phyloP scores from a whole-genome alignment of 495 filamentous ascomycete genomes.

The Aspergillus mulundensis region DNA sequence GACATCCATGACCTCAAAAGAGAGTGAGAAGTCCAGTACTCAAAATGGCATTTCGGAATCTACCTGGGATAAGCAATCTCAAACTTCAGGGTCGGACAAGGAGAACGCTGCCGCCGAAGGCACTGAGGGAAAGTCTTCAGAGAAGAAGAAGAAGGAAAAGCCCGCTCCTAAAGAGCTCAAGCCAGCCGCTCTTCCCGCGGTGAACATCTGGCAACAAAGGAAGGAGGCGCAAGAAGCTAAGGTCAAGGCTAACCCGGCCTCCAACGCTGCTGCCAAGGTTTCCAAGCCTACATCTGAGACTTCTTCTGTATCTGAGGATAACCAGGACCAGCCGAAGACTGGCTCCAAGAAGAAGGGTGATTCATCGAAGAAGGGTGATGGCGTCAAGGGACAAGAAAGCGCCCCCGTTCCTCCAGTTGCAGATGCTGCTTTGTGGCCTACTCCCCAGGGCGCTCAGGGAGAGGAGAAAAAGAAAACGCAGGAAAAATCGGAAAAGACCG shows the following conservation, averaged over 20 bases:
- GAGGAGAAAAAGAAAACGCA: conserved; percentile 69
- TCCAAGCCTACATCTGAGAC: conserved; percentile 35
- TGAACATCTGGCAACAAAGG: conserved; percentile 83
- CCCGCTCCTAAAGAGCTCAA: conserved; percentile 61
- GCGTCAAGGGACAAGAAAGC: conserved; percentile 41
- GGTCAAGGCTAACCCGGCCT: conserved; percentile 46
- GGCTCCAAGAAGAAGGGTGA: conserved; percentile 46
- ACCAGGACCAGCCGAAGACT: conserved; percentile 41
- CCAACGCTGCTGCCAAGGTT: conserved; percentile 27
- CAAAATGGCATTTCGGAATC: conserved; percentile 62
- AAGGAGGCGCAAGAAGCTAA: conserved; percentile 67
- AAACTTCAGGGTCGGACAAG: conserved; percentile 45
- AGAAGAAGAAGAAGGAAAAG: conserved; percentile 51
- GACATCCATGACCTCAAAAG: conserved; percentile 61
- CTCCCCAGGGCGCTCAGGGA: conserved; percentile 72
- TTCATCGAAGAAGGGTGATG: conserved; percentile 37
- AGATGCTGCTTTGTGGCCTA: conserved; percentile 82
- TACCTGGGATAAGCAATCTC: conserved; percentile 65
- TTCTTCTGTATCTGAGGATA: conserved; percentile 30
- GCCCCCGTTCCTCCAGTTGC: conserved; percentile 54
- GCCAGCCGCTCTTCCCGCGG: conserved; percentile 72
- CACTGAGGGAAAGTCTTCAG: conserved; percentile 37
- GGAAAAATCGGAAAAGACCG: conserved; percentile 59
- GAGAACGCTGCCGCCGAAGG: conserved; percentile 25
- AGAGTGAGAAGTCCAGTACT: conserved; percentile 63